Base-by-base conservation (phyloP, 176 grass and related monocot genomes). In the Avena sativa region DNA sequence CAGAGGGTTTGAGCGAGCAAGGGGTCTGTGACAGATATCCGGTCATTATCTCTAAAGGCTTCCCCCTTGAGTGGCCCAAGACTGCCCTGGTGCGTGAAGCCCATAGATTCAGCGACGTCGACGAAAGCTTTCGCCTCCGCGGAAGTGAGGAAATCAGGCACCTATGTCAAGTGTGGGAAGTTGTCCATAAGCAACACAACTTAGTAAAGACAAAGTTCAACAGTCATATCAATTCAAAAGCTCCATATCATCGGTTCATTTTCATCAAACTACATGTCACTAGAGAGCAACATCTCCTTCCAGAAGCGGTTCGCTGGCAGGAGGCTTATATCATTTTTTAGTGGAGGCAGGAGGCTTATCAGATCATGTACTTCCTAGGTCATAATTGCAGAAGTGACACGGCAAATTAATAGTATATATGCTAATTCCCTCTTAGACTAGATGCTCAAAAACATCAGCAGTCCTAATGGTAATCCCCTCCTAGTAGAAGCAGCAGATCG, bases 1-100 rank as follows among this genome's bases (percentile, higher is more conserved):
- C 96, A 98, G 26, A 98, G 94, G 57, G 78, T 84, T 72, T 88
- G 91, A 79, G 93, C 96, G 59, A 98, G 93, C 78, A 79, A 52
- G 23, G 90, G 92, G 69, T 98, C 96, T 4, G 87, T 90, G 20
- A 94, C 81, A 51, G 96, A 98, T 82, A 98, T 91, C 19, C 92
- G 93, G 49, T 98, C 93, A 38, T 98, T 98, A 23, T 98, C 96
- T 88, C 96, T 92, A 78, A 88, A 96, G 10, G 96, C 93, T 63
- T 98, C 92, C 6, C 96, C 93, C 68, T 91, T 98, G 15, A 88
- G 81, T 14, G 96, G 96, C 65, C 96, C 93, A 6, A 92, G 84
- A 11, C 96, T 98, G 86, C 96, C 96, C 79, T 98, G 96, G 59
- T 98, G 96, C 0, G 75, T 49, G 83, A 98, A 98, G 32, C 96